phyloP scores from a whole-genome alignment of 2,329 filamentous ascomycete genomes.

The Paraphaeosphaeria minitans region DNA sequence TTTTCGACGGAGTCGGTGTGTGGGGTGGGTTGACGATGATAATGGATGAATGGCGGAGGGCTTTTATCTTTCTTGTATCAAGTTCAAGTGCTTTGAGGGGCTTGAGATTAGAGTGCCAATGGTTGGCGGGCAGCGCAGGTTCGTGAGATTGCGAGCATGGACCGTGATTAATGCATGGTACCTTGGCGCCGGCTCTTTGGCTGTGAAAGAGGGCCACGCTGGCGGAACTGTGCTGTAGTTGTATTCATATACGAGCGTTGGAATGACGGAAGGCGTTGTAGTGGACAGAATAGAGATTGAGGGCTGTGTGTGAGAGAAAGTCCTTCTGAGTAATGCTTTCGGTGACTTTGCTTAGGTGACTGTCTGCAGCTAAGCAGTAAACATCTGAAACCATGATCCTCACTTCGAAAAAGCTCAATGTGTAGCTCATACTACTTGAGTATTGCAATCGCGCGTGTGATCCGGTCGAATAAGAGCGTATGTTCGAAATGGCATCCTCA shows the following conservation, averaged over 20 bases:
- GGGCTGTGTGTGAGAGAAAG: too few relatives aligned
- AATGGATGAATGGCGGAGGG: slow-evolving; percentile 6
- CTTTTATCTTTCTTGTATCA: slow-evolving; percentile 21
- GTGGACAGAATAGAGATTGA: too few relatives aligned
- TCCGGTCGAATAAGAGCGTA: too few relatives aligned
- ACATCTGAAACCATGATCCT: too few relatives aligned
- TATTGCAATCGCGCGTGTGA: too few relatives aligned
- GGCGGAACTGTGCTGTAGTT: slow-evolving; percentile 11
- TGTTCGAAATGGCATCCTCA: too few relatives aligned
- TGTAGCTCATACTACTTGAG: too few relatives aligned
- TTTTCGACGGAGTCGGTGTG: not conserved
- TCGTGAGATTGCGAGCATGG: not conserved
- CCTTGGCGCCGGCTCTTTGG: slow-evolving; percentile 2
- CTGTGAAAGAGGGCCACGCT: not conserved
- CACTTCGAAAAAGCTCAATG: too few relatives aligned
- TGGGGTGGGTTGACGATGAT: not conserved
- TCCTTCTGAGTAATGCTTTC: too few relatives aligned
- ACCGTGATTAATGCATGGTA: slow-evolving; percentile 14
- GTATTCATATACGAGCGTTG: slow-evolving; percentile 15
- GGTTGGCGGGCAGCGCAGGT: not conserved
- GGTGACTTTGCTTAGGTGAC: too few relatives aligned
- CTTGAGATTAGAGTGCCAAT: not conserved
- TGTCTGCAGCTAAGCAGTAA: too few relatives aligned
- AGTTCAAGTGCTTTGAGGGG: not conserved
- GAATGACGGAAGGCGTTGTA: too few relatives aligned